Percentiles rank a stretch among this genome's conserved stretches.
These are phyloP conservation scores for Monilinia fructigena DNA, from an alignment of 2,329 filamentous ascomycete genomes.

Conservation along the genomic window DNA sequence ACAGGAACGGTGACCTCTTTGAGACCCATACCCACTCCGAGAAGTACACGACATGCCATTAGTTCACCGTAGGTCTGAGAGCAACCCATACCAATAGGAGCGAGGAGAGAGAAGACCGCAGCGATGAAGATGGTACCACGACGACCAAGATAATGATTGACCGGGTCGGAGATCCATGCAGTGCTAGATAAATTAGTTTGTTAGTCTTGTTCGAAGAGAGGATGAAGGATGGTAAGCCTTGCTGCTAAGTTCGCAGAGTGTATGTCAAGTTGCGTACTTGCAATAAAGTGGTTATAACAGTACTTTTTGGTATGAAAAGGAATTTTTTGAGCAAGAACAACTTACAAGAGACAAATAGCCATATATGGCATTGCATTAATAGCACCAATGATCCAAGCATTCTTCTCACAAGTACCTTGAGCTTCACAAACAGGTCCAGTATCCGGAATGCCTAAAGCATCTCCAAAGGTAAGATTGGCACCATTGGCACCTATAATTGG, in stretches of 20 bases:
- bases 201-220: neutral
- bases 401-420: constrained; percentile 42
- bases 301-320: neutral
- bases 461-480: constrained; percentile 49
- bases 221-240: neutral
- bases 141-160: constrained; percentile 58
- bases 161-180: constrained; percentile 60
- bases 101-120: constrained; percentile 59
- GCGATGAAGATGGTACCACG: constrained; percentile 64
- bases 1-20: constrained; percentile 52
- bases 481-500: constrained; percentile 46
- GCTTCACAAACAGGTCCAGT: constrained; percentile 18
- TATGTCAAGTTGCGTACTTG: neutral
- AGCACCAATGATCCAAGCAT: constrained; percentile 58
- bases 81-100: constrained; percentile 59
- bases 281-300: neutral
- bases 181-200: constrained; percentile 35
- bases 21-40: constrained; percentile 63
- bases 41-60: constrained; percentile 54
- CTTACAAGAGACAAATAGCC: constrained; percentile 49
- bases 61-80: constrained; percentile 60
- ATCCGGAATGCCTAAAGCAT: constrained; percentile 45
- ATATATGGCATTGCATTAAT: constrained; percentile 52
- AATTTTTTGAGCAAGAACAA: neutral
- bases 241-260: neutral